Evolutionary conservation across 331 rosid species (phyloP), one percentile per base, ranked within the genome.

Genomic region (Arachis monticola): DNA sequence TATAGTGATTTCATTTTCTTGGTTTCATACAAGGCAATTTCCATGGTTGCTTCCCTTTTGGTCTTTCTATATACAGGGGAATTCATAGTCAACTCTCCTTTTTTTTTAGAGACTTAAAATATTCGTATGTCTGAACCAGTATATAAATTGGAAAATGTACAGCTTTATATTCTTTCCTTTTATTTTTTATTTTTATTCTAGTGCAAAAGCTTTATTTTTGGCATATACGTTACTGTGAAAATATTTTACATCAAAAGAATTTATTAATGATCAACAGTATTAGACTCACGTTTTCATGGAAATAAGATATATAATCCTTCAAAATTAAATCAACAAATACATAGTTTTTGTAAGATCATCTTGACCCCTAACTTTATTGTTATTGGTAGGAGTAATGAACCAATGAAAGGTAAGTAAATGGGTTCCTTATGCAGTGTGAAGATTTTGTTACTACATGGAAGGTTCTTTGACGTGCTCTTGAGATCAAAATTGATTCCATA

Each of bases 391-490:
- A 51, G 42, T 1, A 17, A 5, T 64, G 72, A 52, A 53, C 41
- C 72, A 64, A 66, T n/a, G 60, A 3, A 35, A 35, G 4, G 4
- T 35, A 35, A 35, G 40, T 35, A 64, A 64, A 67, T 13, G 68
- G 60, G 69, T 22, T 42, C 60, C 56, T 53, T 53, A 64, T 74
- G 65, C 67, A 22, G 46, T 52, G 17, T 53, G 59, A 10, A 11
- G 22, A 27, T 7, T 44, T 67, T 57, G 6, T 10, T 65, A 35
- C 42, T 31, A 32, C 14, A 60, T 58, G 60, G 68, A 69, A 75
- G 59, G 44, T 60, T 76, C 74, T 47, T 76, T 67, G 74, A 67
- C 80, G 74, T 67, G 68, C 68, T 3, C 57, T 22, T 0, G 32
- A 3, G 56, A 55, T 67, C 12, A 35, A 76, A 57, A 58, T 58